Evolutionary conservation across 2,329 filamentous ascomycete genomes (phyloP).

Genomic region (Hypoxylon rubiginosum): DNA sequence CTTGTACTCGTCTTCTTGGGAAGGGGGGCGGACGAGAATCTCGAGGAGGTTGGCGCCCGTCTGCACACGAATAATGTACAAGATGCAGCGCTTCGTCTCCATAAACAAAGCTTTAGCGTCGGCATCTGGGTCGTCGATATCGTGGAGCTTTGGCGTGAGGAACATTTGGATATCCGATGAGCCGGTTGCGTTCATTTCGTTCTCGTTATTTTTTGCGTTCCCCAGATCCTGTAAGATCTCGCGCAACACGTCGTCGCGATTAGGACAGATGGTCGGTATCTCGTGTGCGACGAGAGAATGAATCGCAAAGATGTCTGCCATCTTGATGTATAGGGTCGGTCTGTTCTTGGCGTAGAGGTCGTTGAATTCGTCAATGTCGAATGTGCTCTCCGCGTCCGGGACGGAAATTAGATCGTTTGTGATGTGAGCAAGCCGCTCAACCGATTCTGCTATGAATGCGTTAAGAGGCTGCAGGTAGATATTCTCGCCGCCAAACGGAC

Average conservation of each 20-base stretch:
- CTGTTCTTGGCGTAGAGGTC: conserved; percentile 97
- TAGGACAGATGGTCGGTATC: conserved; percentile 80
- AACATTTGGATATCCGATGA: conserved; percentile 92
- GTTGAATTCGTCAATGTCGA: conserved; percentile 99
- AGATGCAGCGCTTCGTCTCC: conserved; percentile 96
- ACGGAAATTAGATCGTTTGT: conserved; percentile 85
- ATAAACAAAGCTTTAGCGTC: conserved; percentile 94
- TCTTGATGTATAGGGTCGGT: conserved; percentile 99
- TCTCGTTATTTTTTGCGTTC: conserved; percentile 96
- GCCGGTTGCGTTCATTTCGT: conserved; percentile 87
- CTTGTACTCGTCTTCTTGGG: conserved; percentile 86
- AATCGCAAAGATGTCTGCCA: conserved; percentile 96
- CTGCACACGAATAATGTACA: conserved; percentile 98
- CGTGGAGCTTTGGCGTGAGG: conserved; percentile 88
- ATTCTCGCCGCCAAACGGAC: conserved; percentile 93
- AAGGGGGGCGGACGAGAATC: conserved; percentile 91
- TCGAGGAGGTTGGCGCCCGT: conserved; percentile 93
- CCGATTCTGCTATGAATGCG: conserved; percentile 87
- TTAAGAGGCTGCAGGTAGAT: conserved; percentile 96
- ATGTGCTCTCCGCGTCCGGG: conserved; percentile 87
- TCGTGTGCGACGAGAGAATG: conserved; percentile 89
- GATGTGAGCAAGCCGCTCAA: conserved; percentile 82
- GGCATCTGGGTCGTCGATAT: conserved; percentile 92
- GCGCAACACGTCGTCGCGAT: conserved; percentile 86
- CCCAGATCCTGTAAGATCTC: conserved; percentile 95